Base-by-base conservation (phyloP, 345 rosid genomes). In the Populus nigra region DNA sequence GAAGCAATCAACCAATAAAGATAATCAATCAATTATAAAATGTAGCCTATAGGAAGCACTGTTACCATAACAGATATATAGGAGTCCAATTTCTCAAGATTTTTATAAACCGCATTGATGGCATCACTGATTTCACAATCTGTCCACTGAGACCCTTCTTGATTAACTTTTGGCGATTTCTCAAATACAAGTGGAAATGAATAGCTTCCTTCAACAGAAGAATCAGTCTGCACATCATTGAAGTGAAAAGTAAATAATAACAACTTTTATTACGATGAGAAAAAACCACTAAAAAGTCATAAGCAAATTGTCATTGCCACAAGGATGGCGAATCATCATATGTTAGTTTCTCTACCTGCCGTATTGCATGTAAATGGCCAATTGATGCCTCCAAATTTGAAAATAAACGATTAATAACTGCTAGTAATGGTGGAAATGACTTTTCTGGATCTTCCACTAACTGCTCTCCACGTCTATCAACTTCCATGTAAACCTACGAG, bases 141-240 rank as follows among this genome's bases (percentile, higher is more conserved):
- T 33, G 91, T 90, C 93, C 93, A 88, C 85, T 92, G 87, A 65
- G 94, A 90, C 39, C 88, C 90, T 77, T 89, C 93, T 81, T 75
- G 88, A 80, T 83, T 86, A 80, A 88, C 79, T 76, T 86, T 92
- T 72, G 93, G 92, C 23, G 91, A 84, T 71, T 82, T 85, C 85
- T 90, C 89, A 84, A 95, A 90, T 27, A 83, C 81, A 35, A 92
- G 87, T 80, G 88, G 92, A 84, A 86, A 81, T 35, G 91, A 81
- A 85, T 82, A 77, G 78, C 89, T 87, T 81, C 88, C 94, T 74
- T 91, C 92, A 67, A 86, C 79, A 50, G 98, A 83, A 81, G 91
- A 87, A 81, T 85, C 85, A 55, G 83, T 73, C 99, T 95, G 94
- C 85, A 83, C 15, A 65, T 8, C 10, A 61, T 27, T 25, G 15